phyloP scores from a whole-genome alignment of 306 rosid species.

The Medicago ruthenica region DNA sequence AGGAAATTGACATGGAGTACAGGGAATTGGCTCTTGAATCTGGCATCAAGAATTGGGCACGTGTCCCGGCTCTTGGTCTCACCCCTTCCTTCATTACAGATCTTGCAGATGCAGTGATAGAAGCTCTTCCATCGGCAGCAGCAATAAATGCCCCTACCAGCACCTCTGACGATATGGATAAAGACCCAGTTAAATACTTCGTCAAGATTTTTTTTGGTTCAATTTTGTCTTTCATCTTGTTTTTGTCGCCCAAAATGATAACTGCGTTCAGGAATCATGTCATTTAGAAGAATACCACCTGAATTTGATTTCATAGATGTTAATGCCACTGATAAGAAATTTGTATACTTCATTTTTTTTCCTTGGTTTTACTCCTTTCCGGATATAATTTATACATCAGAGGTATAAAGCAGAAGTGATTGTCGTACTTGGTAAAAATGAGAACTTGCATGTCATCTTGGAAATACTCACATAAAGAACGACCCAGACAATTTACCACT shows the following conservation, averaged over 20 bases:
- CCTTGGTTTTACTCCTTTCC: not conserved
- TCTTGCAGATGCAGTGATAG: slow-evolving; percentile 90
- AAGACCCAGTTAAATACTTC: slow-evolving; percentile 57
- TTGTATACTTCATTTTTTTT: slow-evolving; percentile 14
- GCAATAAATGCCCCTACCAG: slow-evolving; percentile 56
- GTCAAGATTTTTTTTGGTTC: slow-evolving; percentile 83
- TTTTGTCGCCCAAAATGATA: slow-evolving; percentile 76
- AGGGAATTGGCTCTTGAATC: slow-evolving; percentile 90
- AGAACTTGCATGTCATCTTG: not conserved
- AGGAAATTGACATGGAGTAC: slow-evolving; percentile 98
- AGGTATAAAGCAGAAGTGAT: not conserved
- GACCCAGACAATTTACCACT: not conserved
- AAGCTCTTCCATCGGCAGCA: slow-evolving; percentile 90
- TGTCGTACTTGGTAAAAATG: slow-evolving; percentile 20
- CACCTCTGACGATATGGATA: slow-evolving; percentile 56
- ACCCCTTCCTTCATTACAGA: slow-evolving; percentile 86
- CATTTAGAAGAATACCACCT: slow-evolving; percentile 41
- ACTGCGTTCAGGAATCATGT: slow-evolving; percentile 64
- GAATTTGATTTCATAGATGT: slow-evolving; percentile 22
- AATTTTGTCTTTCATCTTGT: slow-evolving; percentile 66
- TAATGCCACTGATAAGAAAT: slow-evolving; percentile 21
- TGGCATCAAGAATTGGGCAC: slow-evolving; percentile 92
- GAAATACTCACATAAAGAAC: slow-evolving; percentile 2
- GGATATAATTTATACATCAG: slow-evolving; percentile 23
- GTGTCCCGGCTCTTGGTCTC: slow-evolving; percentile 94